Percentiles rank a stretch among this genome's conserved stretches.
phyloP scores from a whole-genome alignment of 345 rosid genomes.

The Kandelia obovata region DNA sequence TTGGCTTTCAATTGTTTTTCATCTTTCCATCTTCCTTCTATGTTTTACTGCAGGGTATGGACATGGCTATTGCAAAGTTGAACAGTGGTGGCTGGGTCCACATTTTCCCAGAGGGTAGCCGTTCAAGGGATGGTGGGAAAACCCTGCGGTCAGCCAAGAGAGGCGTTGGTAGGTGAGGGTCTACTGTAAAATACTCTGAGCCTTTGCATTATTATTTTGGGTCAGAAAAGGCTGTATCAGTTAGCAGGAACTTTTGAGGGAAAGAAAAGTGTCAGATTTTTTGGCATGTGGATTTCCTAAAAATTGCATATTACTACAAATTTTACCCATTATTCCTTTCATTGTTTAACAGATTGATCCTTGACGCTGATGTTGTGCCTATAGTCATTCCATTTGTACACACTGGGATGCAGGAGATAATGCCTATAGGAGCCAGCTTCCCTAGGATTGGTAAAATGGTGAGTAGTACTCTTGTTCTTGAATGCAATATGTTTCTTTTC shows the following conservation, averaged over 20 bases:
- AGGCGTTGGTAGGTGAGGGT: slow-evolving; percentile 86
- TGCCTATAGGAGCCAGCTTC: slow-evolving; percentile 86
- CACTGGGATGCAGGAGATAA: slow-evolving; percentile 89
- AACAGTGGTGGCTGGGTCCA: slow-evolving; percentile 97
- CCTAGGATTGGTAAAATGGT: slow-evolving; percentile 93
- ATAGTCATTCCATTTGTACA: slow-evolving; percentile 93
- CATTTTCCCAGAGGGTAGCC: slow-evolving; percentile 96
- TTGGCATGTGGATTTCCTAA: too few relatives aligned
- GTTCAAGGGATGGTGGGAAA: slow-evolving; percentile 92
- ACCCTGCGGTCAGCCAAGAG: slow-evolving; percentile 77
- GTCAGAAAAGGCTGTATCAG: neutral
- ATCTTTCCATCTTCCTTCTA: slow-evolving; percentile 9
- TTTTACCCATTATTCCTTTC: neutral
- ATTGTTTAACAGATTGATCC: slow-evolving; percentile 53
- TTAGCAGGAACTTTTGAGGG: neutral
- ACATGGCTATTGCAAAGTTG: slow-evolving; percentile 82
- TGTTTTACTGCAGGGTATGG: slow-evolving; percentile 69
- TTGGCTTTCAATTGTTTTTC: neutral
- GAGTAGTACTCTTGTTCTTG: slow-evolving; percentile 13
- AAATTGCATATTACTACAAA: neutral
- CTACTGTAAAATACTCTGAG: neutral
- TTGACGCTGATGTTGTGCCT: slow-evolving; percentile 79
- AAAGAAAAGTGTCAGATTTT: neutral
- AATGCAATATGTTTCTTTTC: neutral
- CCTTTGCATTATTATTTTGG: neutral